Percentiles rank a stretch among this genome's conserved stretches.
phyloP scores from a whole-genome alignment of 2,329 filamentous ascomycete species.

The Arthrobotrys sphaeroides region DNA sequence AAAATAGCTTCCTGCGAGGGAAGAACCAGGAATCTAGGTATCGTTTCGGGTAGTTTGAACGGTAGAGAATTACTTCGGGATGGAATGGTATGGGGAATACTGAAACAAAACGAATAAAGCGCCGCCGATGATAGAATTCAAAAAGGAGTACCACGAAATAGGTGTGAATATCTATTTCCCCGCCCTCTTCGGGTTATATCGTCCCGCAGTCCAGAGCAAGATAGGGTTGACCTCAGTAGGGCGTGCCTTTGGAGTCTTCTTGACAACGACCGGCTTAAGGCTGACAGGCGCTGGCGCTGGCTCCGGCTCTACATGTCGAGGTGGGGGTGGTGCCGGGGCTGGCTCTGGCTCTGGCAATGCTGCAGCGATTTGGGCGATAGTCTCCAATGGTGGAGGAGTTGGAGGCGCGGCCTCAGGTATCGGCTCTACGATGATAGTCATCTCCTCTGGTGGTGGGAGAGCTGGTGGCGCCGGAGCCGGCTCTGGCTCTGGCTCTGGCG shows the following conservation, averaged over 20 bases:
- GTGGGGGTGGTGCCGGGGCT: constrained; percentile 40
- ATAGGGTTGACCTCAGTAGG: constrained; percentile 54
- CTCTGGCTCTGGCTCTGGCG: constrained; percentile 45
- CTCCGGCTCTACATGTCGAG: constrained; percentile 5
- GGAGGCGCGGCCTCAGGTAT: constrained; percentile 45
- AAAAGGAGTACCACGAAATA: background rate
- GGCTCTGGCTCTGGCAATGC: constrained; percentile 33
- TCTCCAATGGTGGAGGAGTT: constrained; percentile 42
- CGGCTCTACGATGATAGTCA: constrained; percentile 50
- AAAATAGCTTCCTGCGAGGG: constrained; percentile 33
- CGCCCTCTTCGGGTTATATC: constrained; percentile 54
- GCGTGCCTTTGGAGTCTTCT: constrained; percentile 49
- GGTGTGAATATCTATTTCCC: background rate
- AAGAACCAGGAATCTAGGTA: constrained; percentile 46
- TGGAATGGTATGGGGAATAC: background rate
- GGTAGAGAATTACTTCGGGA: constrained; percentile 13
- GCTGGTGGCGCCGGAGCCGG: constrained; percentile 53
- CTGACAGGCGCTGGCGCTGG: constrained; percentile 49
- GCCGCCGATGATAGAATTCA: constrained; percentile 28
- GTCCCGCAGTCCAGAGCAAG: constrained; percentile 58
- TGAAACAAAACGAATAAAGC: constrained; percentile 20
- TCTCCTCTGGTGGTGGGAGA: constrained; percentile 51
- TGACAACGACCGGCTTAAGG: constrained; percentile 45
- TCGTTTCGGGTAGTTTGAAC: constrained; percentile 11
- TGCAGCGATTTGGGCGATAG: constrained; percentile 23